phyloP scores from a whole-genome alignment of 371 early-diverging fungal genomes.

The Umbelopsis sp. region DNA sequence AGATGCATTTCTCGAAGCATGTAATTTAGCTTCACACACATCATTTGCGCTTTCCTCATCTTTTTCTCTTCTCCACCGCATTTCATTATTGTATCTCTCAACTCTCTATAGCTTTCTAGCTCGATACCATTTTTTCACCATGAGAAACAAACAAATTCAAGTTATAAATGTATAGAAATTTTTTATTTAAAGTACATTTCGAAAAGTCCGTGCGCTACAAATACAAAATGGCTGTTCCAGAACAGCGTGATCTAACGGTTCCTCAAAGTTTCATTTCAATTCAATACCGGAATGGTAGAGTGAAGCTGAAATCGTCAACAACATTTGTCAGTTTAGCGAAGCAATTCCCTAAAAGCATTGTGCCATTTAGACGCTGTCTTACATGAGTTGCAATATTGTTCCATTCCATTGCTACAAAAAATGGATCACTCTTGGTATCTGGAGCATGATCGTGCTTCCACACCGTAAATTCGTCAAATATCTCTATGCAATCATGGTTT shows the following conservation, averaged over 20 bases:
- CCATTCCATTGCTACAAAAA: constrained; percentile 12
- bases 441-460: constrained; percentile 12
- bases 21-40: constrained; percentile 10
- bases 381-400: constrained; percentile 2
- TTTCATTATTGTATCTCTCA: not conserved
- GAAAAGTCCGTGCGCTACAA: no score
- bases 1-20: constrained; percentile 42
- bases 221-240: no score
- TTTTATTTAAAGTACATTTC: no score
- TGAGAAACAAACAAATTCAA: not conserved
- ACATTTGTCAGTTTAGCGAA: no score
- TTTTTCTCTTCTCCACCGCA: not conserved
- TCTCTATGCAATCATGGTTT: not conserved
- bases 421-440: constrained; percentile 1
- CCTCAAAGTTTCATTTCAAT: no score
- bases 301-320: not conserved
- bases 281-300: not conserved
- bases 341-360: no score
- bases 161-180: not conserved
- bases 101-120: not conserved
- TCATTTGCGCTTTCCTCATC: not conserved
- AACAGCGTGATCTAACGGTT: no score
- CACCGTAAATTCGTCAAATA: not conserved
- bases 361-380: not conserved
- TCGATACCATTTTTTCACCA: not conserved